A percentile compares a stretch with the other conserved stretches of the same genome.
These are phyloP conservation scores for Carallia brachiata DNA, from an alignment of 345 rosid species.

Conservation along the genomic window DNA sequence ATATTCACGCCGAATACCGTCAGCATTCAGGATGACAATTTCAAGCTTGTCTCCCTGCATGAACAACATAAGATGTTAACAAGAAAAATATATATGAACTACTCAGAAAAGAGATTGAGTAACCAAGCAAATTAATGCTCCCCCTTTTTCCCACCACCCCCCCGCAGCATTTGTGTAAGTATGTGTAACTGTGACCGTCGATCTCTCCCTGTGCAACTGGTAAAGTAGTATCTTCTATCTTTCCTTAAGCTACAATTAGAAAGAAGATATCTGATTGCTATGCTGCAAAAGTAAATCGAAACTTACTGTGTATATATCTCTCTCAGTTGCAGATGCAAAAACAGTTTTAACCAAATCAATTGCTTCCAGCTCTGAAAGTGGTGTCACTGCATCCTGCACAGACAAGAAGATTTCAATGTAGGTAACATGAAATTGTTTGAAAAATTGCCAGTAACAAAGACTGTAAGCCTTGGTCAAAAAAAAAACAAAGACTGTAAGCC, in stretches of 20 bases:
- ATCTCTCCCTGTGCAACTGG: neutral
- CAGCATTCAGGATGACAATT: slow-evolving; percentile 66
- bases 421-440: slow-evolving; percentile 4
- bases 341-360: slow-evolving; percentile 82
- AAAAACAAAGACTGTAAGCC: too few relatives aligned
- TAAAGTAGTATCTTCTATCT: neutral
- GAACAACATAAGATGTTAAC: neutral
- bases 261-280: neutral
- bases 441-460: neutral
- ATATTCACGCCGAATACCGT: slow-evolving; percentile 61
- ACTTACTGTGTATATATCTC: slow-evolving; percentile 93
- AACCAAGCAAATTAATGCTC: too few relatives aligned
- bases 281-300: neutral
- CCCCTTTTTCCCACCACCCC: too few relatives aligned
- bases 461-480: too few relatives aligned
- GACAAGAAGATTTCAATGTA: slow-evolving; percentile 1
- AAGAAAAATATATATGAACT: neutral
- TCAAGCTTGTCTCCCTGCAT: slow-evolving; percentile 82
- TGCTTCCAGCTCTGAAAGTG: slow-evolving; percentile 83
- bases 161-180: too few relatives aligned
- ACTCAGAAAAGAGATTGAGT: neutral
- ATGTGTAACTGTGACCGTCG: neutral
- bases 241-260: neutral
- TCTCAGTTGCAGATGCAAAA: slow-evolving; percentile 95
- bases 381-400: slow-evolving; percentile 87